These are phyloP conservation scores for Xerocomus brunneocitrinus DNA, from an alignment of 768 basidiomycete genomes.

Conservation along the genomic window DNA sequence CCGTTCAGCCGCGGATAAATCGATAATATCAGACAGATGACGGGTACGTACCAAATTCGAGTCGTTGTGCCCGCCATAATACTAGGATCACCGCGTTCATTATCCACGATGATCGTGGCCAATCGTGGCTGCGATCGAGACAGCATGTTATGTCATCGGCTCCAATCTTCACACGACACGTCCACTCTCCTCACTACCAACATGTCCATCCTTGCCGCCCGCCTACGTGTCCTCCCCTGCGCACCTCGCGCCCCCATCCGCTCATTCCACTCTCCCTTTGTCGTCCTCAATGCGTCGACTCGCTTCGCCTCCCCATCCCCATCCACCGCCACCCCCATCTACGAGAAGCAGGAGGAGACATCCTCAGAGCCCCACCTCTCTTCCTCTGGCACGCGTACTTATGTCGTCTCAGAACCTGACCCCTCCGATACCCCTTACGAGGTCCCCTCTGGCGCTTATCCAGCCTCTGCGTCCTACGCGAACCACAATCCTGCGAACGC, in stretches of 20 bases:
- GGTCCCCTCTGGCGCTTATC: conserved; percentile 70
- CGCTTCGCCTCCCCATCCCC: conserved; percentile 30
- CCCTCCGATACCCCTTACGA: conserved; percentile 54
- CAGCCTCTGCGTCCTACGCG: conserved; percentile 45
- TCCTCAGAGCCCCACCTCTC: conserved; percentile 45
- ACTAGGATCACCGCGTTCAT: not conserved
- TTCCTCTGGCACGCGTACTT: conserved; percentile 50
- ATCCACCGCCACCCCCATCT: conserved; percentile 33
- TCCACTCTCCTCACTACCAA: conserved; percentile 13
- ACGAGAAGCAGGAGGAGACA: conserved; percentile 60
- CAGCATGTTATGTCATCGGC: conserved; percentile 26
- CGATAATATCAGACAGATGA: not conserved
- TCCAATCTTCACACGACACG: conserved; percentile 30
- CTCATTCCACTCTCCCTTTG: conserved; percentile 64
- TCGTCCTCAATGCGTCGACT: conserved; percentile 41
- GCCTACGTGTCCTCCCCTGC: conserved; percentile 5
- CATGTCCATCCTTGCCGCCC: conserved; percentile 15
- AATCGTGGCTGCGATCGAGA: not conserved
- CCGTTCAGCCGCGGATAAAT: conserved; percentile 14
- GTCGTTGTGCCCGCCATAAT: not conserved
- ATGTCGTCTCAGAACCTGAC: conserved; percentile 74
- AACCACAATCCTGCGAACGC: conserved; percentile 39
- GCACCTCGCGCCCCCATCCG: conserved; percentile 28
- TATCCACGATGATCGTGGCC: not conserved
- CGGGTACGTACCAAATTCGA: not conserved